Conservation (phyloP, 352 stramenopile genomes). For the Globisporangium nodosum region DNA sequence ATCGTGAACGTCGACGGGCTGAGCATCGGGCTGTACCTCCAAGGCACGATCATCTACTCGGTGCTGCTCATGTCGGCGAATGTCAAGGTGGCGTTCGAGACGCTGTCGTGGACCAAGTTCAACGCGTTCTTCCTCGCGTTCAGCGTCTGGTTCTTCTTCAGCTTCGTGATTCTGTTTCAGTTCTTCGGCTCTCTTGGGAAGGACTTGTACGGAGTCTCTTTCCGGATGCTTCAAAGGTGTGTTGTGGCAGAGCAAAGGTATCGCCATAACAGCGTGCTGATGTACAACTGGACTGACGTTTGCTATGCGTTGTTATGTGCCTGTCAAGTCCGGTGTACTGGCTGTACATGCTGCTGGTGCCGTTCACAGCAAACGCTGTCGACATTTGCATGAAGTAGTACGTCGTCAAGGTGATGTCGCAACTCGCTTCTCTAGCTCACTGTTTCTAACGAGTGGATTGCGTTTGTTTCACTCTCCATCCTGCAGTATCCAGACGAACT, state of each 20-base stretch:
- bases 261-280: too few species aligned
- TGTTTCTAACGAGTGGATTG: too few species aligned
- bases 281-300: background rate
- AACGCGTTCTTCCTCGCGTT: slow-evolving; percentile 50
- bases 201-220: slow-evolving; percentile 51
- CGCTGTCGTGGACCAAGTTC: slow-evolving; percentile 72
- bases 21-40: slow-evolving; percentile 43
- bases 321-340: slow-evolving; percentile 51
- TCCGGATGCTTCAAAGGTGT: slow-evolving; percentile 47
- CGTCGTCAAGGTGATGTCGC: slow-evolving; percentile 5
- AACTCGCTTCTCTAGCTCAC: too few species aligned
- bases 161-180: slow-evolving; percentile 59
- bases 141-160: slow-evolving; percentile 55
- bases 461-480: background rate
- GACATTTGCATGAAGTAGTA: slow-evolving; percentile 73
- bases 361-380: slow-evolving; percentile 48
- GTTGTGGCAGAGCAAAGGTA: background rate
- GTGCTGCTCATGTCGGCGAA: slow-evolving; percentile 73
- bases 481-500: slow-evolving; percentile 43
- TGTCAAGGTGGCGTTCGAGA: slow-evolving; percentile 69
- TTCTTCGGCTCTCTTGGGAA: slow-evolving; percentile 37
- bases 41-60: slow-evolving; percentile 67
- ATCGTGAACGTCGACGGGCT: slow-evolving; percentile 29
- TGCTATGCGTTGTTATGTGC: background rate
- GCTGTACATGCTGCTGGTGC: slow-evolving; percentile 58